Percentiles rank a stretch among this genome's conserved stretches.
phyloP scores from a whole-genome alignment of 345 rosid genomes.

The Kandelia obovata region DNA sequence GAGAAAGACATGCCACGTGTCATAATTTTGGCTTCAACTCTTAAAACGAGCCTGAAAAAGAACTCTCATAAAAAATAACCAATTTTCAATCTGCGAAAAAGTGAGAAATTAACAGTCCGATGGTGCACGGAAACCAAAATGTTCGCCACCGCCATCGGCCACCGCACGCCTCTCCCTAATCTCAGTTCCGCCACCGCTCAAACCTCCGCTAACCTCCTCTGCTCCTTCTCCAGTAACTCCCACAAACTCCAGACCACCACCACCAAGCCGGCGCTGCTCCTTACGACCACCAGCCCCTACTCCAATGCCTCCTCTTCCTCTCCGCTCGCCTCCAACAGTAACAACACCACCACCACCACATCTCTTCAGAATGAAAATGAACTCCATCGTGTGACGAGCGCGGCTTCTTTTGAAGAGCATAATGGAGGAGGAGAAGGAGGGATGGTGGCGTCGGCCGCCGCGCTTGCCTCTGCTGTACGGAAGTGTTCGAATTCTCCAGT shows the following conservation, averaged over 20 bases:
- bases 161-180: slow-evolving; percentile 24
- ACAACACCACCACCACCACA: background rate
- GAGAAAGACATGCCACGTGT: too few relatives aligned
- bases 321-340: slow-evolving; percentile 3
- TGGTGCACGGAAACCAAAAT: slow-evolving; percentile 13
- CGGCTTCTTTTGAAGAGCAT: slow-evolving; percentile 36
- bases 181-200: slow-evolving; percentile 5
- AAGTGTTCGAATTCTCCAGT: slow-evolving; percentile 62
- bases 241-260: slow-evolving; percentile 10
- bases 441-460: slow-evolving; percentile 66
- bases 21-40: too few relatives aligned
- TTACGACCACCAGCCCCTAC: slow-evolving; percentile 19
- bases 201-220: slow-evolving; percentile 20
- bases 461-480: slow-evolving; percentile 69
- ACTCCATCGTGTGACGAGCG: slow-evolving; percentile 47
- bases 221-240: slow-evolving; percentile 14
- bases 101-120: too few relatives aligned
- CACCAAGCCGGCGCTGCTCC: slow-evolving; percentile 23
- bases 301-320: slow-evolving; percentile 24
- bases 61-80: background rate
- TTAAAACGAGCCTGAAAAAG: too few relatives aligned
- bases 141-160: slow-evolving; percentile 54
- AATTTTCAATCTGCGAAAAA: too few relatives aligned
- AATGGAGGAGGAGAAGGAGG: slow-evolving; percentile 11
- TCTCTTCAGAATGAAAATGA: background rate